These are phyloP conservation scores for Leccinum pachyderme DNA, from an alignment of 1,284 basidiomycete genomes.

Conservation along the genomic window DNA sequence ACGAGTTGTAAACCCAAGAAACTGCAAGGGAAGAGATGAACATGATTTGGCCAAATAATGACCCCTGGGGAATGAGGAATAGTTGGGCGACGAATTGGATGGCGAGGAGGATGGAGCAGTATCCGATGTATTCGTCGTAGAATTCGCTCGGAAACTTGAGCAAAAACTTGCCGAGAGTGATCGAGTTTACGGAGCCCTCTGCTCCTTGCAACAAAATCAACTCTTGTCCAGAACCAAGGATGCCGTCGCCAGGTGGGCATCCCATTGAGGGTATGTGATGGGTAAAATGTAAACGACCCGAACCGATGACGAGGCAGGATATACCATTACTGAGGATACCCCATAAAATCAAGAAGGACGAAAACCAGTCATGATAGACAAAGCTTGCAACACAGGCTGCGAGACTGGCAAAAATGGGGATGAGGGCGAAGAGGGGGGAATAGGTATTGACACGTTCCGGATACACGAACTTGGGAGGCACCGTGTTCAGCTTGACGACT, in stretches of 20 bases:
- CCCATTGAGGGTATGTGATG: constrained; percentile 22
- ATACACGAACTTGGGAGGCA: constrained; percentile 7
- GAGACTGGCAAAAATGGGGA: constrained; percentile 23
- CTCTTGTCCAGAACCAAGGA: constrained; percentile 18
- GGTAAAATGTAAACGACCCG: constrained; percentile 18
- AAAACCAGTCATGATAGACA: constrained; percentile 25
- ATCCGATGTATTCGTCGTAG: constrained; percentile 19
- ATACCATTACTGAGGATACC: constrained; percentile 30
- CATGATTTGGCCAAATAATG: constrained; percentile 31
- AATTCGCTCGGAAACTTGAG: constrained; percentile 15
- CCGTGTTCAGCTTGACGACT: constrained; percentile 11
- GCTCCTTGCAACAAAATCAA: constrained; percentile 20
- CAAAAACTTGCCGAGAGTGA: constrained; percentile 25
- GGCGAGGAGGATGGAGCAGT: constrained; percentile 23
- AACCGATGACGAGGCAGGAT: constrained; percentile 27
- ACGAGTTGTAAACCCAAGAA: constrained; percentile 29
- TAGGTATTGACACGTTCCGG: constrained; percentile 12
- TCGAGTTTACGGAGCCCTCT: constrained; percentile 26
- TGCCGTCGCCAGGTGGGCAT: constrained; percentile 24
- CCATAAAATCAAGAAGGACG: constrained; percentile 28
- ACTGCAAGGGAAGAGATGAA: constrained; percentile 27
- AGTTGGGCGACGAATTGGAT: constrained; percentile 31
- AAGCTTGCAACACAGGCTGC: constrained; percentile 20
- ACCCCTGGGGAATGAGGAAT: constrained; percentile 15
- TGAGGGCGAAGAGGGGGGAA: constrained; percentile 11